Conservation (phyloP, 805 yeast species). For the Candida oleophila region DNA sequence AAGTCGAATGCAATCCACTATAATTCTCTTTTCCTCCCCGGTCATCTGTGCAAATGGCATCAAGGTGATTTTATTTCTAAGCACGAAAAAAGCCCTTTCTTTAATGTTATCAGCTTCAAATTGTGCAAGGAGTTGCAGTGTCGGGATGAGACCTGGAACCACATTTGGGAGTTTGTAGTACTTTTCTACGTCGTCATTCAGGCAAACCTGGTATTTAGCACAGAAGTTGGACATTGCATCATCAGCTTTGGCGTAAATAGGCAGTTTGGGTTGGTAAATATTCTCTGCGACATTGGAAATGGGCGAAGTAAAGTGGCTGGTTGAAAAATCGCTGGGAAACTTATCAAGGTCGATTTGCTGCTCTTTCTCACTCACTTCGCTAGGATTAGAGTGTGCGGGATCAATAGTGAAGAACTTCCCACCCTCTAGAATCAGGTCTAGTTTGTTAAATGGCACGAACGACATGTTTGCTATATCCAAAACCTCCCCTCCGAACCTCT, state of each 20-base stretch:
- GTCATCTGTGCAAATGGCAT: conserved; percentile 12
- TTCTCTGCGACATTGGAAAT: not conserved
- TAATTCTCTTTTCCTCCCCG: conserved; percentile 9
- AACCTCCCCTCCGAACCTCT: conserved; percentile 72
- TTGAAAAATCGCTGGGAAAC: not conserved
- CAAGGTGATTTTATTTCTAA: conserved; percentile 7
- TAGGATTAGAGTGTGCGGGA: not conserved
- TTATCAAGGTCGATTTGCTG: not conserved
- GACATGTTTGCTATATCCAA: conserved; percentile 52
- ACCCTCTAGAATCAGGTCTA: conserved; percentile 11
- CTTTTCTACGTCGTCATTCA: not conserved
- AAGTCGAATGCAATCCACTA: conserved; percentile 18
- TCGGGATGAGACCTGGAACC: conserved; percentile 23
- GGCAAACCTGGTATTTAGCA: not conserved
- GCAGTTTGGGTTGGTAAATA: not conserved
- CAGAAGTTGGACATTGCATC: not conserved
- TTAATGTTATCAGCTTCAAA: conserved; percentile 12
- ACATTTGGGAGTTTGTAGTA: conserved; percentile 16
- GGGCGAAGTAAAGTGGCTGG: not conserved
- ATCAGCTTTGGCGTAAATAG: not conserved
- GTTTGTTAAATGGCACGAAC: conserved; percentile 38
- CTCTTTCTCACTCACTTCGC: not conserved
- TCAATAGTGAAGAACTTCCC: not conserved
- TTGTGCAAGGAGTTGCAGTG: conserved; percentile 16
- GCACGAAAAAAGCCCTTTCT: conserved; percentile 9